These are phyloP conservation scores for Rutstroemia sp. DNA, from an alignment of 2,329 filamentous ascomycete species.

Conservation along the genomic window DNA sequence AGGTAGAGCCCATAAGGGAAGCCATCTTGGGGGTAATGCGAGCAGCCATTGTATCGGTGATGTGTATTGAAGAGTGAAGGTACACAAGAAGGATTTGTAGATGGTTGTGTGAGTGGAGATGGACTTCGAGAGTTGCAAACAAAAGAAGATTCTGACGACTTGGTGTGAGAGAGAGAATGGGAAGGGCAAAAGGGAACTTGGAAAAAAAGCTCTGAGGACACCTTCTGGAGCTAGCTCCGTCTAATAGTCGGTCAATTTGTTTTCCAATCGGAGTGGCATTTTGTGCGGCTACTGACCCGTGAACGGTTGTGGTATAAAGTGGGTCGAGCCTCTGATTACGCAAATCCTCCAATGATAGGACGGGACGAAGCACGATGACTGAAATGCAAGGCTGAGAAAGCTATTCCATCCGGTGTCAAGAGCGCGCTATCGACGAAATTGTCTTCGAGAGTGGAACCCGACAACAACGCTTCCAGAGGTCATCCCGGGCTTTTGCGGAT, in stretches of 20 bases:
- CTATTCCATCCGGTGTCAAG: not conserved
- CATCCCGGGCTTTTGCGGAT: not conserved
- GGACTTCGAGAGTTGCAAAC: slow-evolving; percentile 3
- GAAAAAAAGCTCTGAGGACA: slow-evolving; percentile 7
- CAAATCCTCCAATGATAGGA: not conserved
- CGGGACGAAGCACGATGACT: not conserved
- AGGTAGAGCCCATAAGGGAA: slow-evolving; percentile 53
- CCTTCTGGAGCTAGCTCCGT: slow-evolving; percentile 3
- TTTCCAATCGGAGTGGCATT: not conserved
- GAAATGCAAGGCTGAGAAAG: slow-evolving; percentile 7
- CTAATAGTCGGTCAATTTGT: slow-evolving; percentile 3
- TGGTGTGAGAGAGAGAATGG: slow-evolving; percentile 4
- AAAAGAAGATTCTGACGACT: slow-evolving; percentile 1
- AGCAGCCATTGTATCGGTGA: slow-evolving; percentile 67
- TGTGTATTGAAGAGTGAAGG: slow-evolving; percentile 18
- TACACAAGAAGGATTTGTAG: slow-evolving; percentile 13
- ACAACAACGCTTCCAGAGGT: not conserved
- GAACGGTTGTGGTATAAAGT: not conserved
- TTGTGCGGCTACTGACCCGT: not conserved
- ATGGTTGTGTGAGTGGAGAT: slow-evolving; percentile 9
- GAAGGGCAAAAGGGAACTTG: slow-evolving; percentile 6
- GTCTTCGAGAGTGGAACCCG: not conserved
- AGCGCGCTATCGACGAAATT: not conserved
- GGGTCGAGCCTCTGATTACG: not conserved
- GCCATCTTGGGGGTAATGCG: slow-evolving; percentile 73